phyloP scores from a whole-genome alignment of 2,329 filamentous ascomycete species.

The Penicillium sp. region DNA sequence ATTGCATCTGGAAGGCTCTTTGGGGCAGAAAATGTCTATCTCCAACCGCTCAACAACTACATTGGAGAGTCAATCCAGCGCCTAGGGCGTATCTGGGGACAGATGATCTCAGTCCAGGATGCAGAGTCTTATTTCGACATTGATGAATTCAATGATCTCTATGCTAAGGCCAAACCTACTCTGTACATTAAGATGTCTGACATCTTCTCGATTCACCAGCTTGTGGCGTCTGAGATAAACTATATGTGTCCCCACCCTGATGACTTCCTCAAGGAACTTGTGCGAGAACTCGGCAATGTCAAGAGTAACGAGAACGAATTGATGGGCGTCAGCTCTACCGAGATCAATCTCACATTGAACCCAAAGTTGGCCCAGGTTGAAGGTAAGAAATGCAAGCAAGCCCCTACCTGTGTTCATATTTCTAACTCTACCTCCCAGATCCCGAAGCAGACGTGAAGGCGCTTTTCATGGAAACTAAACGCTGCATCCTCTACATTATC shows the following conservation, averaged over 20 bases:
- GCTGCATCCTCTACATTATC: constrained; percentile 96
- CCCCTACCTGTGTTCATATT: not conserved
- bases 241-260: constrained; percentile 76
- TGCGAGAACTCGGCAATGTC: constrained; percentile 90
- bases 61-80: constrained; percentile 80
- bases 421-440: constrained; percentile 50
- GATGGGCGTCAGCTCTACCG: constrained; percentile 77
- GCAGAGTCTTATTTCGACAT: constrained; percentile 94
- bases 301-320: constrained; percentile 96
- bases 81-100: constrained; percentile 69
- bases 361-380: constrained; percentile 86
- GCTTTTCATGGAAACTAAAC: constrained; percentile 97
- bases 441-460: constrained; percentile 89
- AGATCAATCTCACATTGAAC: constrained; percentile 86
- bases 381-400: constrained; percentile 40
- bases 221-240: constrained; percentile 75
- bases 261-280: constrained; percentile 83
- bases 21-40: constrained; percentile 89
- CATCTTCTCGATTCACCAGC: constrained; percentile 91
- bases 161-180: constrained; percentile 92
- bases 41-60: constrained; percentile 92
- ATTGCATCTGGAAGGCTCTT: constrained; percentile 85
- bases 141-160: constrained; percentile 97
- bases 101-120: constrained; percentile 77
- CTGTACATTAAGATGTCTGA: constrained; percentile 99